A percentile compares a stretch with the other conserved stretches of the same genome.
These are phyloP conservation scores for Chalciporus sphaerocephalus DNA, from an alignment of 768 basidiomycete genomes.

Conservation along the genomic window DNA sequence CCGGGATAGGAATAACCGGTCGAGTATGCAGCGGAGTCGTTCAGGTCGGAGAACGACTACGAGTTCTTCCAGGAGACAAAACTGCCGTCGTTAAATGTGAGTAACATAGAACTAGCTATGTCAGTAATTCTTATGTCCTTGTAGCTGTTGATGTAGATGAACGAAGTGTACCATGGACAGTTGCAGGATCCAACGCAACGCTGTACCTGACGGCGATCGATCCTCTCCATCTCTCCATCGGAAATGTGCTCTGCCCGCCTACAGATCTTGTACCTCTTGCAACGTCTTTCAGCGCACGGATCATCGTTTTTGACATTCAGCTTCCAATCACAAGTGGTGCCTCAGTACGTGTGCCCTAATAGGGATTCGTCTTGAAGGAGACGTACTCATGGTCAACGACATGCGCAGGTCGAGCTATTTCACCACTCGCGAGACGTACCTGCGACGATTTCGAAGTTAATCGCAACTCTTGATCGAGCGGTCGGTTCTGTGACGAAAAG, in stretches of 20 bases:
- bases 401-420: constrained; percentile 77
- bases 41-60: constrained; percentile 85
- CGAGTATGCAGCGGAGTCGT: constrained; percentile 83
- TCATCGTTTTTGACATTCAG: constrained; percentile 91
- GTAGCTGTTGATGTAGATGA: constrained; percentile 86
- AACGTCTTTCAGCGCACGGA: constrained; percentile 73
- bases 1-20: constrained; percentile 76
- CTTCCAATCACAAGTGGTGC: constrained; percentile 85
- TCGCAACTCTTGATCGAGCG: constrained; percentile 74
- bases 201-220: constrained; percentile 82
- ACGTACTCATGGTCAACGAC: not conserved
- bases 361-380: not conserved
- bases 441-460: constrained; percentile 76
- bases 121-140: not conserved
- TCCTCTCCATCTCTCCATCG: constrained; percentile 79
- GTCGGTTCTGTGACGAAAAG: constrained; percentile 68
- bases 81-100: constrained; percentile 71
- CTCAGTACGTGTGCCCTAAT: constrained; percentile 47
- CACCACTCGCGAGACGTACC: constrained; percentile 93
- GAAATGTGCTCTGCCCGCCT: constrained; percentile 82
- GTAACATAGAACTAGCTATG: constrained; percentile 7
- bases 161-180: constrained; percentile 75
- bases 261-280: constrained; percentile 71
- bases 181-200: constrained; percentile 86
- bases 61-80: constrained; percentile 91